These are phyloP conservation scores for Przewalskia tangutica DNA, from an alignment of 257 asterid species.

Conservation along the genomic window DNA sequence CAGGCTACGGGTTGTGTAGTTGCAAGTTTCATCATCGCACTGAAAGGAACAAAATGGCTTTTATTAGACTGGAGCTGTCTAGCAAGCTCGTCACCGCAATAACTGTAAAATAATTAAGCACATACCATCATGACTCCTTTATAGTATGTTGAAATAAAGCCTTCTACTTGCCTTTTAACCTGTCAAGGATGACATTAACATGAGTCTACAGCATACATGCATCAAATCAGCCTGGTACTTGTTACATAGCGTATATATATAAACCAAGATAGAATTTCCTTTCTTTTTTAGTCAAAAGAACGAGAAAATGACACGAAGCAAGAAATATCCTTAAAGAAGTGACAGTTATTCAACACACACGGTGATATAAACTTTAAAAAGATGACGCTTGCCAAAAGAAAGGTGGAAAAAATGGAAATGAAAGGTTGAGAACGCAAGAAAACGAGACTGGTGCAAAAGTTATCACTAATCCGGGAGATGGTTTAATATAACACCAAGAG, in stretches of 20 bases:
- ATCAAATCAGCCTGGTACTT: not conserved
- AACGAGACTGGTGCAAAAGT: not conserved
- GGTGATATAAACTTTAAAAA: not conserved
- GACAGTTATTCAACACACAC: not conserved
- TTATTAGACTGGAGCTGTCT: not conserved
- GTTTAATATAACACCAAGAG: not conserved
- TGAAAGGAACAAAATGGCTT: conserved; percentile 13
- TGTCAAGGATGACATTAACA: conserved; percentile 13
- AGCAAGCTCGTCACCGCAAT: conserved; percentile 15
- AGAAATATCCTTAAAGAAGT: not conserved
- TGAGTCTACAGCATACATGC: not conserved
- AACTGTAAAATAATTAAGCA: not conserved
- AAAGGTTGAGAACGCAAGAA: not conserved
- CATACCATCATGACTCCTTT: conserved; percentile 82
- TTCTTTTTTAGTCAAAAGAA: not conserved
- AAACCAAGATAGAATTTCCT: not conserved
- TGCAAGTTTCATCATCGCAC: conserved; percentile 98
- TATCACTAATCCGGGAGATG: not conserved
- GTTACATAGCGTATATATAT: not conserved
- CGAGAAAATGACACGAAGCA: not conserved
- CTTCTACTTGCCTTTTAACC: conserved; percentile 88
- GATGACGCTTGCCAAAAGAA: not conserved
- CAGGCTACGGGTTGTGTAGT: conserved; percentile 63
- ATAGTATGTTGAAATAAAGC: conserved; percentile 61
- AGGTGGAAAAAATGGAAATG: not conserved